Evolutionary conservation across 768 basidiomycete genomes (phyloP), one percentile per base, ranked within the genome.

Genomic region (Boletus insuetus): DNA sequence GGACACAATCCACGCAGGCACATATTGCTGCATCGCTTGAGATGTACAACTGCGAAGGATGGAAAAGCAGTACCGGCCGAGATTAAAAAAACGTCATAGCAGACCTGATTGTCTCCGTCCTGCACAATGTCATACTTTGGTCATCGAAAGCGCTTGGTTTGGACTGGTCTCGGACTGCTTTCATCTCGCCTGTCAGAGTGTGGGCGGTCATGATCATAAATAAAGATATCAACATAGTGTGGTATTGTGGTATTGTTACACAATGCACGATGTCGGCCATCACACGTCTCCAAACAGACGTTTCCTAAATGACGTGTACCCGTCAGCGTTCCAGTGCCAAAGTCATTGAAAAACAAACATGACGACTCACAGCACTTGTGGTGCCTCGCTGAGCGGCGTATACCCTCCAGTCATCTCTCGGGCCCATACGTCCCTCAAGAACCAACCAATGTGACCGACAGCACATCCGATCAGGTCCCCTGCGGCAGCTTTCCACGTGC

Each of bases 381-480:
- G 91, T 0, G 91, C 82, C 51, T 91, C 86, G 58, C 82, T 91
- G 58, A 91, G 79, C 22, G 87, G 66, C 0, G 83, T 85, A 56
- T 79, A 77, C 1, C 89, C 89, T 14, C 91, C 91, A 3, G 85
- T 70, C 87, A 93, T 90, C 72, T 94, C 91, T 53, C 91, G 75
- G n/a, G 82, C 80, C 91, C 91, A 93, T 0, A 92, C 91, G 58
- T 94, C 91, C 41, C 89, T 75, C 66, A 92, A 61, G 70, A 91
- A 91, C 89, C 89, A 91, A 12, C 86, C 86, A 19, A 92, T 73
- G 66, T 94, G 91, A 1, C 93, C 94, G 0, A 95, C 93, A 0
- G 86, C 86, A 66, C 93, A 91, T 2, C 94, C 93, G 16, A 90
- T 76, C 17, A 95, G 74, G 65, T 93, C 89, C 6, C 87, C 87